Conservation (phyloP, 1,284 basidiomycete genomes). For the Rhodotorula sp. region DNA sequence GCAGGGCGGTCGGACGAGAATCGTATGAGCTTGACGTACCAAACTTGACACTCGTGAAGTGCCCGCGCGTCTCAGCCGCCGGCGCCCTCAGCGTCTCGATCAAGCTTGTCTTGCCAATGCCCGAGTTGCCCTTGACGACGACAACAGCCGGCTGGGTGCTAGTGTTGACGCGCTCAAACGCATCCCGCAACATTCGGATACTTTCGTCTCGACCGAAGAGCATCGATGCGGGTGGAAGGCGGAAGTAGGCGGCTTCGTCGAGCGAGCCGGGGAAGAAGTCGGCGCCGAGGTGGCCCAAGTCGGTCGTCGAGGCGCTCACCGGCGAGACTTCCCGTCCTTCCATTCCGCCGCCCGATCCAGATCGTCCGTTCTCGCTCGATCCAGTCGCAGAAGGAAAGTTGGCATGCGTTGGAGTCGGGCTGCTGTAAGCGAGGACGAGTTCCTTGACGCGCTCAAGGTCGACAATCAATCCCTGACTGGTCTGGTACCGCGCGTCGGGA, state of each 20-base stretch:
- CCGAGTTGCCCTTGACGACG: constrained; percentile 31
- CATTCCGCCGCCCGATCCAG: not conserved
- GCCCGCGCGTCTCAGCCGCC: constrained; percentile 10
- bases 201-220: constrained; percentile 33
- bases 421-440: not conserved
- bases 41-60: constrained; percentile 37
- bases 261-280: constrained; percentile 29
- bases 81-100: constrained; percentile 33
- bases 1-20: too few species aligned
- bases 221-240: constrained; percentile 28
- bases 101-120: constrained; percentile 37
- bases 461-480: constrained; percentile 29
- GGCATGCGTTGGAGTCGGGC: not conserved
- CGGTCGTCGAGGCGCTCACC: not conserved
- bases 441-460: constrained; percentile 28
- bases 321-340: not conserved
- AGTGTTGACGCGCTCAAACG: constrained; percentile 25
- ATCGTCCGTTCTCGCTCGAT: too few species aligned
- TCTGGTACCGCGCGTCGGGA: constrained; percentile 35
- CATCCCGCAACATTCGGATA: constrained; percentile 8
- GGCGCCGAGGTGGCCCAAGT: constrained; percentile 1
- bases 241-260: constrained; percentile 36
- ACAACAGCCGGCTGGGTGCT: constrained; percentile 13
- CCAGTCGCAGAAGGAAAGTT: not conserved
- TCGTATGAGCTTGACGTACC: constrained; percentile 16